These are phyloP conservation scores for Amanita rimosa DNA, from an alignment of 768 basidiomycete genomes.

Conservation along the genomic window DNA sequence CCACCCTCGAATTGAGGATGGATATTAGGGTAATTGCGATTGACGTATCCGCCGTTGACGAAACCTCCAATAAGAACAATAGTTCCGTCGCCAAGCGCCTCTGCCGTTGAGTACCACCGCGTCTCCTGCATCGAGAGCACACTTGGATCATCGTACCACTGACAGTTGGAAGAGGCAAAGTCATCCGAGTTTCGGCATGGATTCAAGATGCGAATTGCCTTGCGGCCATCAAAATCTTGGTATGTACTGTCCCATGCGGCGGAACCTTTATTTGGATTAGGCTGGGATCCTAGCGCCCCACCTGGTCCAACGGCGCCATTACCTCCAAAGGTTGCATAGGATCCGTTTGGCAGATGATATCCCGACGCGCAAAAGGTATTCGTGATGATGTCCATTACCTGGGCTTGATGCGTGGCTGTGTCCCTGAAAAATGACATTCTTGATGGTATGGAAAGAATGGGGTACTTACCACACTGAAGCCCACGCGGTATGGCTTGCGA, in stretches of 20 bases:
- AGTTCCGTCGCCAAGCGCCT: conserved; percentile 65
- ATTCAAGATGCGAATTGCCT: conserved; percentile 71
- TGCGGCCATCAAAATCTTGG: conserved; percentile 74
- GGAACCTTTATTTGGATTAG: conserved; percentile 31
- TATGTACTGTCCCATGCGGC: conserved; percentile 56
- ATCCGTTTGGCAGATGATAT: conserved; percentile 73
- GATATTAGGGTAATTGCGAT: conserved; percentile 57
- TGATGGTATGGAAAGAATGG: not conserved
- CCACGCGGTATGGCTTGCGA: conserved; percentile 53
- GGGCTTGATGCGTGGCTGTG: conserved; percentile 42
- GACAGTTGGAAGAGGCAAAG: conserved; percentile 38
- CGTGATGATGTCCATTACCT: conserved; percentile 59
- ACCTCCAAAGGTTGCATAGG: conserved; percentile 65
- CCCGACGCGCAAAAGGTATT: conserved; percentile 80
- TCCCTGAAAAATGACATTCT: conserved; percentile 31
- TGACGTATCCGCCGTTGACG: conserved; percentile 68
- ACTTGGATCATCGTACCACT: conserved; percentile 63
- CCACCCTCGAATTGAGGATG: conserved; percentile 55
- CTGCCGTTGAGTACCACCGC: conserved; percentile 75
- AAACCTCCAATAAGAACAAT: conserved; percentile 78
- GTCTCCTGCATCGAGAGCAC: conserved; percentile 52
- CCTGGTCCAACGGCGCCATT: conserved; percentile 64
- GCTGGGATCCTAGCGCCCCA: conserved; percentile 43
- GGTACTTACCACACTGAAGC: conserved; percentile 51
- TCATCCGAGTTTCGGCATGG: conserved; percentile 49